Conservation (phyloP, 768 basidiomycete species). For the Chalciporus piperatus region DNA sequence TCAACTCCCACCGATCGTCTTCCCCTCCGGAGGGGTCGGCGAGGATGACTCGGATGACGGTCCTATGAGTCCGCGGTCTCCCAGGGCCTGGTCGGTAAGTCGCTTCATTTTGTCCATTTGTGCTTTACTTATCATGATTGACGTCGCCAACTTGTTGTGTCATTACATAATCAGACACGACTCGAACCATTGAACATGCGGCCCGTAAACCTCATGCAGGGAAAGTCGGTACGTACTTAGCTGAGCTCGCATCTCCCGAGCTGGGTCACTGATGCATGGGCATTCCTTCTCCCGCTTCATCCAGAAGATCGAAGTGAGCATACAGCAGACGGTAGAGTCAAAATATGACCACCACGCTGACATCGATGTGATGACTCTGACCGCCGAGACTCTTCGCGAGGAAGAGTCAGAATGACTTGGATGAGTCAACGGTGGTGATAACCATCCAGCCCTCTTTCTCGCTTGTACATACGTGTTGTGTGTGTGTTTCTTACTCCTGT, state of each 20-base stretch:
- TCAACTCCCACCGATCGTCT: constrained; percentile 3
- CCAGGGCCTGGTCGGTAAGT: constrained; percentile 4
- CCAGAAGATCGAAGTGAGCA: constrained; percentile 17
- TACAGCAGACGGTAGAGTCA: constrained; percentile 15
- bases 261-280: too few species aligned
- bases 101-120: too few species aligned
- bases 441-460: too few species aligned
- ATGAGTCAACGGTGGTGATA: too few species aligned
- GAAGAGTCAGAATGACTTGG: not conserved
- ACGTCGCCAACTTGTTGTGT: too few species aligned
- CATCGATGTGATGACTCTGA: not conserved
- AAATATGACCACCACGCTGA: constrained; percentile 10
- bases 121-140: too few species aligned
- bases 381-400: not conserved
- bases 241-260: too few species aligned
- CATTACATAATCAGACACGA: not conserved
- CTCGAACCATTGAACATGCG: not conserved
- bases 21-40: not conserved
- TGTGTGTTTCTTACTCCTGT: too few species aligned
- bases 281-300: too few species aligned
- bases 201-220: not conserved
- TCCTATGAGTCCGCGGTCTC: not conserved
- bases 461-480: too few species aligned
- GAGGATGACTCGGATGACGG: not conserved
- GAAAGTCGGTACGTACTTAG: constrained; percentile 16